Base-by-base conservation (phyloP, 306 rosid genomes). In the Medicago lupulina region DNA sequence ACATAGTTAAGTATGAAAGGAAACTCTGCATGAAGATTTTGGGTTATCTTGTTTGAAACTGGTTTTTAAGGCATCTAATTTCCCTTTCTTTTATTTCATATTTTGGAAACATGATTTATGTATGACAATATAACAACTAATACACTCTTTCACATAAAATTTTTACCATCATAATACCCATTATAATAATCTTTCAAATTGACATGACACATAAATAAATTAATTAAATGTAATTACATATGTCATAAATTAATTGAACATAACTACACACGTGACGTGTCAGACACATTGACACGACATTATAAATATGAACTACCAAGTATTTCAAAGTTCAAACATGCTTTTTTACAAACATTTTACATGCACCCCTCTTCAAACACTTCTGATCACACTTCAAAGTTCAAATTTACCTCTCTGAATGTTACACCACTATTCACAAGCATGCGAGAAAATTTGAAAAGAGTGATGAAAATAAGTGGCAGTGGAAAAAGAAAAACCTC, bases 1-100 rank as follows among this genome's bases (percentile, higher is more conserved):
- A 46, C 58, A 64, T 6, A 74, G 18, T 6, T 46, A 36, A 31
- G 15, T 9, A 34, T 28, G 23, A 36, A 44, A 36, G 21, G 9
- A 34, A 67, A 19, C 25, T 50, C 69, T 28, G 55, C 57, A 71
- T 8, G 0, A 49, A 10, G 6, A 8, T 51, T 71, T 74, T 49
- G 16, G 63, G 41, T 11, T 49, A 61, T 70, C 57, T 36, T 9
- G 7, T 58, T 67, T 43, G 25, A 66, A 76, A 76, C 58, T 4
- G 10, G 54, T 53, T 13, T 21, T 55, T 1, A 77, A 77, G 17
- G 8, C 25, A 38, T 70, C 17, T 73, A 8, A 51, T 62, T 51
- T 50, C 17, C 9, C 19, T 0, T 12, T 0, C 15, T 12, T 12
- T 11, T 11, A 4, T 46, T 12, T 46, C 44, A 40, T 40, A 9